Conservation (phyloP, 2,329 filamentous ascomycete species). For the Aaosphaeria arxii region DNA sequence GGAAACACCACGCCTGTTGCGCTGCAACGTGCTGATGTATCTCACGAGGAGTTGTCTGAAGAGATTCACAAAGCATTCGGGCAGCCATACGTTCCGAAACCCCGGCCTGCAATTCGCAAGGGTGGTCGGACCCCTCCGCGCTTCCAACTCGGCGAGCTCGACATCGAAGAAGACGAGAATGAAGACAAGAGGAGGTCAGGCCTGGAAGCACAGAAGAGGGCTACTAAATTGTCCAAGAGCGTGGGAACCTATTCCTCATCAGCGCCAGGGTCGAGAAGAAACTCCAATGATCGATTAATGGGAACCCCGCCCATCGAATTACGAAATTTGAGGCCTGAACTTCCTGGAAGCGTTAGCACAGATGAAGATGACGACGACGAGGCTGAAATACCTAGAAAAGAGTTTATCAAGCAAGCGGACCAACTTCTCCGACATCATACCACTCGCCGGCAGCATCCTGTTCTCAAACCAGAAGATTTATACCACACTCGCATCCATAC, state of each 20-base stretch:
- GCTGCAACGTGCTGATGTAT: constrained; percentile 24
- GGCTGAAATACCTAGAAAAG: constrained; percentile 2
- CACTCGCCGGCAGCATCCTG: constrained; percentile 10
- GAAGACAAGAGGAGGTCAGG: constrained; percentile 33
- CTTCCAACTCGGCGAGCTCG: constrained; percentile 30
- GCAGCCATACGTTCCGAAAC: constrained; percentile 31
- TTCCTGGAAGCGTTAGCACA: constrained; percentile 16
- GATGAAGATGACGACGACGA: constrained; percentile 28
- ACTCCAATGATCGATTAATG: constrained; percentile 26
- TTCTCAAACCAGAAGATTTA: constrained; percentile 23
- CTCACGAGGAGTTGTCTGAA: constrained; percentile 33
- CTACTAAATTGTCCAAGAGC: constrained; percentile 30
- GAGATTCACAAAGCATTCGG: constrained; percentile 34
- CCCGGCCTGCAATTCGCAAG: constrained; percentile 37
- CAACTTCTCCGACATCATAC: constrained; percentile 33
- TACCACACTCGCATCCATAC: constrained; percentile 22
- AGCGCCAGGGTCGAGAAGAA: constrained; percentile 32
- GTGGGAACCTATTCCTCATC: constrained; percentile 33
- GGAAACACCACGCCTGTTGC: constrained; percentile 27
- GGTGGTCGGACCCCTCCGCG: constrained; percentile 28
- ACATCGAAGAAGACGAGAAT: constrained; percentile 33
- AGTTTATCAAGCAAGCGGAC: constrained; percentile 42
- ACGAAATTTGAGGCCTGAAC: not conserved
- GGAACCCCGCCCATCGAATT: constrained; percentile 14
- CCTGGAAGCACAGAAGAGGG: constrained; percentile 32